Conservation (phyloP, 2,329 filamentous ascomycete genomes). For the Fusarium sp. region DNA sequence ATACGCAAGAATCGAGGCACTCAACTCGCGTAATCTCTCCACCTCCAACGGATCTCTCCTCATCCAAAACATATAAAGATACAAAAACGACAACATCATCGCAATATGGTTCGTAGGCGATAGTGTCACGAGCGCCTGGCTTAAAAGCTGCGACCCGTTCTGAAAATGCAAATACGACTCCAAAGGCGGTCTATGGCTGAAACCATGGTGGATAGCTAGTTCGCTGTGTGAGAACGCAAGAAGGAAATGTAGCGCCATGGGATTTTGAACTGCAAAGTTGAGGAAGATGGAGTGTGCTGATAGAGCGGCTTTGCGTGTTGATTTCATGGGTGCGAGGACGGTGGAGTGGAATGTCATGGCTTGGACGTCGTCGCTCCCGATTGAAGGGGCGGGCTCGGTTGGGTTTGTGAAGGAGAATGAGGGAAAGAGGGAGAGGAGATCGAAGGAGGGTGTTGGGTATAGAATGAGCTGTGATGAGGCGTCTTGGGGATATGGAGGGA, state of each 20-base stretch:
- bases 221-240: constrained; percentile 5
- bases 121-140: background rate
- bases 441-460: constrained; percentile 3
- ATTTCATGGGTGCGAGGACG: constrained; percentile 13
- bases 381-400: background rate
- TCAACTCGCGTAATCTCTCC: background rate
- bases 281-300: constrained; percentile 15
- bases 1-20: background rate
- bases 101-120: background rate
- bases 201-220: background rate
- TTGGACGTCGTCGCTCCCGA: constrained; percentile 8
- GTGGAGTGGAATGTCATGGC: constrained; percentile 17
- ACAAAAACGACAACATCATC: constrained; percentile 15
- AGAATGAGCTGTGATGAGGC: background rate
- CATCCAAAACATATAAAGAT: constrained; percentile 17
- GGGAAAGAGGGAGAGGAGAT: background rate
- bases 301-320: background rate
- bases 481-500: background rate
- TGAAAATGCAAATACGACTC: constrained; percentile 8
- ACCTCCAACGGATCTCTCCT: background rate
- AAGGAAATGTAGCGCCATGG: constrained; percentile 4
- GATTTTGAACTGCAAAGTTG: constrained; percentile 9
- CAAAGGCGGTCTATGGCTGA: background rate
- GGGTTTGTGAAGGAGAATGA: constrained; percentile 8
- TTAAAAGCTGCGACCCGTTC: background rate